Conservation (phyloP, 176 grass and related monocot species). For the Bolboschoenus planiculmis region DNA sequence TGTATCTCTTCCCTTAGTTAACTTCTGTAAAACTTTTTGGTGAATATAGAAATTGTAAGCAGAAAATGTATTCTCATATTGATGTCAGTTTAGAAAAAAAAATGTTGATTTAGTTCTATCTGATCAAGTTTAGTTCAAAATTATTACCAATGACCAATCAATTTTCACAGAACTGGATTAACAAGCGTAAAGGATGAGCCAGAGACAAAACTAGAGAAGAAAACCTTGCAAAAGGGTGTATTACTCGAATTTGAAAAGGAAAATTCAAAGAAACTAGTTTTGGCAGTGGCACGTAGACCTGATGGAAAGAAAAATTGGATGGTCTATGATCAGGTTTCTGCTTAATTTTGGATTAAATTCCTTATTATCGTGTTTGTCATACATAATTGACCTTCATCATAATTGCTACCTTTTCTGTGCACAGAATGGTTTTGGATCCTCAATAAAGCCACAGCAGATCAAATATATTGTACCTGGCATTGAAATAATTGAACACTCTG, state of each 20-base stretch:
- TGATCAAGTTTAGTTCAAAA: neutral
- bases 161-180: slow-evolving; percentile 52
- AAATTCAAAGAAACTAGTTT: slow-evolving; percentile 53
- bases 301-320: slow-evolving; percentile 98
- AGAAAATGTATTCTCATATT: neutral
- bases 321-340: slow-evolving; percentile 71
- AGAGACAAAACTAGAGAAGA: slow-evolving; percentile 53
- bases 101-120: neutral
- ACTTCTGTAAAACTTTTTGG: neutral
- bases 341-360: neutral
- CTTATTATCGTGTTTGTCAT: neutral
- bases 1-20: neutral
- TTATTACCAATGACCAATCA: neutral
- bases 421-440: slow-evolving; percentile 70
- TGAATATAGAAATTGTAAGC: neutral
- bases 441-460: slow-evolving; percentile 87
- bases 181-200: slow-evolving; percentile 55
- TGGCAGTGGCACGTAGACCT: slow-evolving; percentile 69
- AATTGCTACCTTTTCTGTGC: slow-evolving; percentile 27
- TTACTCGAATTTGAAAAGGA: slow-evolving; percentile 94
- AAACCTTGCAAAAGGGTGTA: slow-evolving; percentile 62
- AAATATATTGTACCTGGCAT: slow-evolving; percentile 79
- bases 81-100: neutral
- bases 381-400: neutral
- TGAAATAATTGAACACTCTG: slow-evolving; percentile 60